Evolutionary conservation across 352 stramenopile genomes (phyloP).

Genomic region (Globisporangium iwayamae): DNA sequence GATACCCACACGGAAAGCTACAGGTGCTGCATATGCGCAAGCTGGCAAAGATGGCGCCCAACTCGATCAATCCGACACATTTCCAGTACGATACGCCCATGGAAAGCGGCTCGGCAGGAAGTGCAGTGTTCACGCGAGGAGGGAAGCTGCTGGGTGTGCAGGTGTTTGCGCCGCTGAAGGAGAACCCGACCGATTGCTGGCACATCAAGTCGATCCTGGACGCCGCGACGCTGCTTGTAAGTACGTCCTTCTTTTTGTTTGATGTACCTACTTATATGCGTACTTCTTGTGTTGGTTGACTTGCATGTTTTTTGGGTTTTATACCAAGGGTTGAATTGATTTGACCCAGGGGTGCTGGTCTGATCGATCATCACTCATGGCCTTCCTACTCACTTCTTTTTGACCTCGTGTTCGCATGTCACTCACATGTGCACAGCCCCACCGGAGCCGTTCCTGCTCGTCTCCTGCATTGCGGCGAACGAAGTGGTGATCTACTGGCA

Average conservation of each 20-base stretch:
- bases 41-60: slow-evolving; percentile 36
- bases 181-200: slow-evolving; percentile 30
- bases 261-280: not conserved
- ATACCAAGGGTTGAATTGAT: not conserved
- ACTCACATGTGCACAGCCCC: slow-evolving; percentile 28
- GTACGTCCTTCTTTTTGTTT: slow-evolving; percentile 34
- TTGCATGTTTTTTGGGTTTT: not conserved
- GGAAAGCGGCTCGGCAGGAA: slow-evolving; percentile 36
- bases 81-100: slow-evolving; percentile 42
- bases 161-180: slow-evolving; percentile 32
- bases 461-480: slow-evolving; percentile 36
- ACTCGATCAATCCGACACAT: slow-evolving; percentile 49
- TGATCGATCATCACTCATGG: not conserved
- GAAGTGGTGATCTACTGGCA: slow-evolving; percentile 60
- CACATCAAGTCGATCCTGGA: slow-evolving; percentile 59
- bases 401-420: not conserved
- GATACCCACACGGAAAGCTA: slow-evolving; percentile 51
- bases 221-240: slow-evolving; percentile 40
- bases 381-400: not conserved
- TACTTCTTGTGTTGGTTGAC: too few species aligned
- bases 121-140: slow-evolving; percentile 50
- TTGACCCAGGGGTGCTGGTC: not conserved
- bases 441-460: slow-evolving; percentile 53
- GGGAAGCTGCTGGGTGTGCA: slow-evolving; percentile 60
- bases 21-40: slow-evolving; percentile 41